Evolutionary conservation across 1,284 basidiomycete species (phyloP), one percentile per base, ranked within the genome.

Genomic region (Peniophora sp.): DNA sequence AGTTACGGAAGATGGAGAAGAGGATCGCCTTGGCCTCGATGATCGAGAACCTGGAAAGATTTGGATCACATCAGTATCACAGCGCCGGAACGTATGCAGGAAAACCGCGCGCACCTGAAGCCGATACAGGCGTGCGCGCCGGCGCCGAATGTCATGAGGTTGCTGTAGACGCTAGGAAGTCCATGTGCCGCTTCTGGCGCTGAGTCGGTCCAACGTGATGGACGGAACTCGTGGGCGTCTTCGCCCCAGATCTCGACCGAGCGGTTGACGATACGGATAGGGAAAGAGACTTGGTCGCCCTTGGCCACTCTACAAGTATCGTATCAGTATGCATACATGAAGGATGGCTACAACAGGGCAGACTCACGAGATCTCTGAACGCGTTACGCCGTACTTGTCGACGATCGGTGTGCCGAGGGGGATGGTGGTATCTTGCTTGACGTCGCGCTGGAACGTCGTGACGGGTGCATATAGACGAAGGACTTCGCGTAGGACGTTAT

Each of bases 391-490:
- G 34, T 63, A 23, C n/a, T 52, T 55, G 49, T 69, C 68, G 3
- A 54, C 56, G 54, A 65, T 61, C 3, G 65, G 67, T 35, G 55
- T 57, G 15, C 52, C 54, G 10, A 71, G 49, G 0, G 70, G 70
- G 17, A 73, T 63, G 9, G 61, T 53, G 24, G 81, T 78, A 53
- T 87, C 82, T 44, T 74, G 66, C 36, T 59, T 61, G 0, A 74
- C 73, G 10, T 74, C 65, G 3, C 88, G 75, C 18, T 74, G 60
- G 0, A 80, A 79, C 1, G 59, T 61, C 0, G 78, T 67, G 0
- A 88, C 83, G 2, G 88, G 86, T 0, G 81, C 58, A 56, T 84
- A 71, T 9, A 90, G 57, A 11, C 90, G 75, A 27, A 93, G 67
- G 0, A 74, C 72, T 65, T 94, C 91, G 24, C 82, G 76, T 3